These are phyloP conservation scores for Acanthochlamys bracteata DNA, from an alignment of 106 monocot species.

Conservation along the genomic window DNA sequence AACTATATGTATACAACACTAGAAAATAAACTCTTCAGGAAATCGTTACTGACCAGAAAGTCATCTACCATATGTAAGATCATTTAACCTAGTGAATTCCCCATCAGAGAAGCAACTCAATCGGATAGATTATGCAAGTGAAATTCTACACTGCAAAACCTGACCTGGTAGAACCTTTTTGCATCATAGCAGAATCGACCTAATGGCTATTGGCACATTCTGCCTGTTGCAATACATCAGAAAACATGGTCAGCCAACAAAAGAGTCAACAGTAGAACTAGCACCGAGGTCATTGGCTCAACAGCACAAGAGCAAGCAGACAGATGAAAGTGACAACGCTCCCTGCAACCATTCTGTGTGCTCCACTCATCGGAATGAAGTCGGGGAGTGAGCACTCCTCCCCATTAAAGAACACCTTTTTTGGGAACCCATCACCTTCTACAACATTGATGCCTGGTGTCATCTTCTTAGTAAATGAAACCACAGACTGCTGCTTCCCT, in stretches of 20 bases:
- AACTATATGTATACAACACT: neutral
- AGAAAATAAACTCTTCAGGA: neutral
- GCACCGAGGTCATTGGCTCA: slow-evolving; percentile 11
- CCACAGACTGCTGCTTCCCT: slow-evolving; percentile 67
- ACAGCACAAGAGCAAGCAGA: slow-evolving; percentile 13
- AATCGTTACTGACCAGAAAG: neutral
- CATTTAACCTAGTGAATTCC: neutral
- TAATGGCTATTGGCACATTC: too few relatives aligned
- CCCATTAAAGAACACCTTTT: slow-evolving; percentile 59
- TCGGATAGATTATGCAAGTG: too few relatives aligned
- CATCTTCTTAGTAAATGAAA: slow-evolving; percentile 59
- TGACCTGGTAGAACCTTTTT: too few relatives aligned
- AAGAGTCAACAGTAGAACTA: slow-evolving; percentile 21
- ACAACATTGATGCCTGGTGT: slow-evolving; percentile 53
- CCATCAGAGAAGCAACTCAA: too few relatives aligned
- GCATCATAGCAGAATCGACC: too few relatives aligned
- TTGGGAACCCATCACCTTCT: slow-evolving; percentile 52
- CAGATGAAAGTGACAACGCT: slow-evolving; percentile 5
- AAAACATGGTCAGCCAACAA: neutral
- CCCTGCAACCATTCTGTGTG: slow-evolving; percentile 9
- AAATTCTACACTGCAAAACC: too few relatives aligned
- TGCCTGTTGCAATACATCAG: too few relatives aligned
- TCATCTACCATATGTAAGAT: neutral
- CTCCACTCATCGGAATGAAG: slow-evolving; percentile 19
- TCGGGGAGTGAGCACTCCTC: slow-evolving; percentile 66